Evolutionary conservation across 1,284 basidiomycete genomes (phyloP), one percentile per base, ranked within the genome.

Genomic region (Sporisorium exsertum): DNA sequence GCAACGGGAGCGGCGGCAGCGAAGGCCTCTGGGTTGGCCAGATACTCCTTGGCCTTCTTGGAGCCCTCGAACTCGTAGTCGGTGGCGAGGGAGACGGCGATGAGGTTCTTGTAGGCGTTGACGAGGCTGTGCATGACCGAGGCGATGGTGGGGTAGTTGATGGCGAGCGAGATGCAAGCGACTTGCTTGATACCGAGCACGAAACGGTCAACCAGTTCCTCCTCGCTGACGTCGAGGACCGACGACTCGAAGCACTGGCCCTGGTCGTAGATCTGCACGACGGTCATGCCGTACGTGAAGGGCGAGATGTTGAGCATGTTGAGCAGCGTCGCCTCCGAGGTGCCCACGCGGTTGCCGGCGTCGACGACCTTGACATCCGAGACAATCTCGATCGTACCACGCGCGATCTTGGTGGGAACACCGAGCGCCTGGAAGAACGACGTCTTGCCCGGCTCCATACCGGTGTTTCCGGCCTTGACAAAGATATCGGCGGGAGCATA

Each of bases 311-410:
- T 96, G 87, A 99, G 88, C 97, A 99, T 97, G 93, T 99, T 99
- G 79, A 99, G 89, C 83, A 99, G 90, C 72, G 95, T 95, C 68
- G 97, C 96, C 88, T 99, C 96, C 87, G 96, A 99, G 22, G 92
- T 87, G 82, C 97, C 97, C 87, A 99, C 96, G 90, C 94, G 94
- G 81, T 90, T 92, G 81, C 95, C 95, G 66, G 91, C 93, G 58
- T 88, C 88, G 83, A 99, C 94, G 89, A 99, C 95, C 89, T 97
- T 92, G 86, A 99, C 92, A 86, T 98, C 96, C 79, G 91, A 91
- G 74, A 97, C 94, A 87, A 99, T 99, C 93, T 99, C 96, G 86
- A 99, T 99, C 65, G 97, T 99, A 91, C 96, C 96, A 92, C 96
- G 93, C 69, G 97, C 95, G 85, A 99, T 99, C 92, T 99, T 99